Evolutionary conservation across 2,329 filamentous ascomycete species (phyloP).

Genomic region (Alternaria dauci): DNA sequence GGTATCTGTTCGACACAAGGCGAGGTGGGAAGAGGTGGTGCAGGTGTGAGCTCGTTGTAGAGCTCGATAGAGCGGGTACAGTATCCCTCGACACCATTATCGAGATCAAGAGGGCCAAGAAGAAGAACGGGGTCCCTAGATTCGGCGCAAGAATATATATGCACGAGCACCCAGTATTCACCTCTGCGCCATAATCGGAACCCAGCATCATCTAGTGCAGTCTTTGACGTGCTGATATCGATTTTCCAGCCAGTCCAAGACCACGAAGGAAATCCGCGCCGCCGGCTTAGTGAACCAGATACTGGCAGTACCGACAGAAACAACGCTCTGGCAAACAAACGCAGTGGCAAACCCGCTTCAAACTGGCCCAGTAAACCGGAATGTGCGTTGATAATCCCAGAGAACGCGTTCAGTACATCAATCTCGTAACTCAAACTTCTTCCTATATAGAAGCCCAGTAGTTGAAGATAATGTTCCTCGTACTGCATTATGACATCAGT

Average conservation of each 20-base stretch:
- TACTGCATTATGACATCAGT: fast-evolving
- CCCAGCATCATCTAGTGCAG: fast-evolving
- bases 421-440: not conserved
- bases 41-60: not conserved
- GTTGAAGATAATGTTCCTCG: not conserved
- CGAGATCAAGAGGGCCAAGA: fast-evolving
- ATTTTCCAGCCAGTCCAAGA: not conserved
- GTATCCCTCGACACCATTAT: not conserved
- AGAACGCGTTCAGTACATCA: not conserved
- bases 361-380: fast-evolving
- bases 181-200: no score
- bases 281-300: not conserved
- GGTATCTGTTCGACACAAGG: not conserved
- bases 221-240: fast-evolving
- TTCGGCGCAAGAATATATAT: not conserved
- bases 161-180: not conserved
- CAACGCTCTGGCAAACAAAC: not conserved
- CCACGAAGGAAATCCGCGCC: not conserved
- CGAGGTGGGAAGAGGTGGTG: not conserved
- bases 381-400: not conserved
- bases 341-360: fast-evolving
- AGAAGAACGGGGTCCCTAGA: not conserved
- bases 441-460: not conserved
- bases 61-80: not conserved
- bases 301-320: fast-evolving